Conservation (phyloP, 2,329 filamentous ascomycete species). For the Keithomyces neogunnii region DNA sequence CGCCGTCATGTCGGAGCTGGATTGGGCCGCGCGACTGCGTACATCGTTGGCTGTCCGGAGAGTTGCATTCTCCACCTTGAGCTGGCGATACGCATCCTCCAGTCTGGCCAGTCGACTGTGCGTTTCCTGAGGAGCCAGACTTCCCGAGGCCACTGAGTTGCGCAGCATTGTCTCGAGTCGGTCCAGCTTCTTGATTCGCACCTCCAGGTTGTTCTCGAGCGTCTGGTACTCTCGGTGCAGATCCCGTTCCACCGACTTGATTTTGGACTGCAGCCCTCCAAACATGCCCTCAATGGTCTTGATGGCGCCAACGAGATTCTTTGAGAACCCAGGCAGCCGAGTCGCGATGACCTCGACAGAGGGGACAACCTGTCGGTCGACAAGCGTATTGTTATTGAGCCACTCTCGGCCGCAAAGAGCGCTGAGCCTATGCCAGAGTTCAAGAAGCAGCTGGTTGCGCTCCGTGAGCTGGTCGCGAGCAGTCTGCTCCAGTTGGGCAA, state of each 20-base stretch:
- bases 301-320: slow-evolving; percentile 78
- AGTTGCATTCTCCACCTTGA: slow-evolving; percentile 61
- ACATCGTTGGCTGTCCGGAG: slow-evolving; percentile 57
- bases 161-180: slow-evolving; percentile 73
- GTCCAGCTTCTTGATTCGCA: slow-evolving; percentile 77
- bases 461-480: slow-evolving; percentile 84
- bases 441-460: slow-evolving; percentile 77
- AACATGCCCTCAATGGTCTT: slow-evolving; percentile 81
- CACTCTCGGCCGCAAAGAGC: slow-evolving; percentile 84
- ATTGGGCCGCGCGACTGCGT: slow-evolving; percentile 39
- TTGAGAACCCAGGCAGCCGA: slow-evolving; percentile 79
- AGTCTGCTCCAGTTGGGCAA: slow-evolving; percentile 66
- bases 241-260: slow-evolving; percentile 80
- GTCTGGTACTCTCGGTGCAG: slow-evolving; percentile 86
- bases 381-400: slow-evolving; percentile 79
- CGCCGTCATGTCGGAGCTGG: slow-evolving; percentile 25
- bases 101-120: slow-evolving; percentile 43
- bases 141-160: slow-evolving; percentile 48
- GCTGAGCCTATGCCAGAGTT: slow-evolving; percentile 85
- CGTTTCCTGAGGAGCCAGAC: slow-evolving; percentile 32
- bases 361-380: slow-evolving; percentile 76
- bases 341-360: slow-evolving; percentile 79
- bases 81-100: slow-evolving; percentile 52
- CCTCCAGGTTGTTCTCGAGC: slow-evolving; percentile 72
- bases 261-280: slow-evolving; percentile 66